phyloP scores from a whole-genome alignment of 2,329 filamentous ascomycete genomes.

The Xylaria digitata region DNA sequence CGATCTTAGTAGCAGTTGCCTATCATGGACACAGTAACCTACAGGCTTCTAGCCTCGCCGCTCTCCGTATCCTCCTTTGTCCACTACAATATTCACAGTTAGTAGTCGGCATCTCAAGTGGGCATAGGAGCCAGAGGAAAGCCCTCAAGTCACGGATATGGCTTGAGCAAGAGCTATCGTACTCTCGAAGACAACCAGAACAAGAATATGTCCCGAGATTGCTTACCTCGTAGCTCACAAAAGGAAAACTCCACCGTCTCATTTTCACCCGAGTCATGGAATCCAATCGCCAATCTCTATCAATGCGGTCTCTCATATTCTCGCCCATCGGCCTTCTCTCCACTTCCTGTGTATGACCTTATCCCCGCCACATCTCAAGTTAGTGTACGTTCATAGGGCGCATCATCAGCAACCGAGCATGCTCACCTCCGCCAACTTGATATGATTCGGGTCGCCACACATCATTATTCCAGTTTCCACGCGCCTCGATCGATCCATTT shows the following conservation, averaged over 20 bases:
- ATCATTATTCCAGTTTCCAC: background rate
- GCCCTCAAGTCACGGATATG: background rate
- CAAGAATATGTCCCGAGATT: background rate
- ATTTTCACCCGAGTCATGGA: background rate
- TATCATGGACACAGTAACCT: slow-evolving; percentile 20
- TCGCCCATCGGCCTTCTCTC: background rate
- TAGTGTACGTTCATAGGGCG: background rate
- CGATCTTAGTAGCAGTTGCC: slow-evolving; percentile 4
- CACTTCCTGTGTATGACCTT: background rate
- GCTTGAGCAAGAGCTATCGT: background rate
- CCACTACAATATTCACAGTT: slow-evolving; percentile 11
- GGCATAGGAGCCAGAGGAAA: background rate
- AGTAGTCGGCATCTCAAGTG: slow-evolving; percentile 5
- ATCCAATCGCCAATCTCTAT: slow-evolving; percentile 6
- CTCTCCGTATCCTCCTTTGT: slow-evolving; percentile 4
- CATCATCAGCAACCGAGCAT: background rate
- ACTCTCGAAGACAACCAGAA: background rate
- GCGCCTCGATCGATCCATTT: background rate
- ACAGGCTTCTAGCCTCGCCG: slow-evolving; percentile 23
- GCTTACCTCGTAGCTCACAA: slow-evolving; percentile 18
- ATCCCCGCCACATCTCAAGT: background rate
- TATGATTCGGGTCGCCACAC: background rate
- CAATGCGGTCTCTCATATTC: background rate
- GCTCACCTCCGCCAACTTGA: slow-evolving; percentile 12
- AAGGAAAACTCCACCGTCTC: slow-evolving; percentile 38